Conservation (phyloP, 73 alveolate genomes). For the Paramecium biaurelia region DNA sequence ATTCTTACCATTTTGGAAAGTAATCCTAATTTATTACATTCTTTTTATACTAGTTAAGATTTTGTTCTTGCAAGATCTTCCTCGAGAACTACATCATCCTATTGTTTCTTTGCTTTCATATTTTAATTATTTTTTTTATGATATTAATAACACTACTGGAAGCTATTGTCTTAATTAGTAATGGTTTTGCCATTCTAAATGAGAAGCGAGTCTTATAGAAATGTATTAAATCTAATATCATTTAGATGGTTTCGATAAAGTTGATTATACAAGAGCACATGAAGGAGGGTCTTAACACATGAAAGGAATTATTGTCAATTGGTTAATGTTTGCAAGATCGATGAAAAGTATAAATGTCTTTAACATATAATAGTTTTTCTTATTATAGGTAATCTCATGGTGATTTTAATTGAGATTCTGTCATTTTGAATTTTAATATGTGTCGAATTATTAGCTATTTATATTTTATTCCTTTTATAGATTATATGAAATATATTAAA, state of each 20-base stretch:
- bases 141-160: conserved; percentile 28
- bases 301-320: conserved; percentile 25
- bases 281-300: conserved; percentile 6
- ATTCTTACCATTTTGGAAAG: conserved; percentile 58
- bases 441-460: conserved; percentile 10
- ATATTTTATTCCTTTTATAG: background rate
- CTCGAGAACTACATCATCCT: conserved; percentile 6
- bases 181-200: conserved; percentile 32
- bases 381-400: background rate
- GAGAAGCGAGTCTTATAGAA: conserved; percentile 41
- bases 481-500: background rate
- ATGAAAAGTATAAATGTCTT: background rate
- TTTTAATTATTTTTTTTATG: background rate
- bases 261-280: background rate
- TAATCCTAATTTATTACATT: background rate
- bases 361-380: background rate
- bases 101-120: background rate
- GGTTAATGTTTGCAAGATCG: conserved; percentile 54
- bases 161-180: background rate
- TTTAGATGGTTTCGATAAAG: conserved; percentile 45
- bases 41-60: background rate
- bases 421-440: conserved; percentile 28
- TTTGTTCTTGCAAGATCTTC: background rate
- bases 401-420: background rate
- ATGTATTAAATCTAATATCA: background rate